A percentile compares a stretch with the other conserved stretches of the same genome.
These are phyloP conservation scores for Ceratobasidium sp. DNA, from an alignment of 1,284 basidiomycete genomes.

Conservation along the genomic window DNA sequence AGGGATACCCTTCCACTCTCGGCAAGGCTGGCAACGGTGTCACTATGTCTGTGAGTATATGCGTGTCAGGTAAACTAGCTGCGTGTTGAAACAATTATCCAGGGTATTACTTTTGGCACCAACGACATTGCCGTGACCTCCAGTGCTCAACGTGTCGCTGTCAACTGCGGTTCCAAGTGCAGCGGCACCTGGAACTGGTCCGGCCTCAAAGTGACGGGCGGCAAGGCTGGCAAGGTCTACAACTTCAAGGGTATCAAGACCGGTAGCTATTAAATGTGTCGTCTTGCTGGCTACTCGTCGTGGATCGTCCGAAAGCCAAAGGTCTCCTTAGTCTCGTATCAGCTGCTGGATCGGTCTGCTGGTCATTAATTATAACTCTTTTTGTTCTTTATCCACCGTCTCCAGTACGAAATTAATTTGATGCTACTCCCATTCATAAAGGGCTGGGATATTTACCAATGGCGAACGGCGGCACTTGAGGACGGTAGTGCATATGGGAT, in stretches of 20 bases:
- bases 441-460: no score
- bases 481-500: no score
- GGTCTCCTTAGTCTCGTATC: no score
- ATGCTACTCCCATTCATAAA: no score
- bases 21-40: constrained; percentile 35
- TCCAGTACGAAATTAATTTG: no score
- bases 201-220: constrained; percentile 36
- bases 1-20: constrained; percentile 32
- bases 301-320: no score
- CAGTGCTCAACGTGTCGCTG: constrained; percentile 30
- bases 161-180: constrained; percentile 37
- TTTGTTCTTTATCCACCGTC: no score
- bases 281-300: no score
- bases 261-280: constrained; percentile 8
- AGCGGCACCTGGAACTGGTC: constrained; percentile 41
- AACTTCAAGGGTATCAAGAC: constrained; percentile 15
- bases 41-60: constrained; percentile 5
- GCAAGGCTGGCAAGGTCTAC: constrained; percentile 32
- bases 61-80: background rate
- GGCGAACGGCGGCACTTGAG: no score
- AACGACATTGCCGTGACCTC: constrained; percentile 35
- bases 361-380: no score
- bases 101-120: constrained; percentile 22
- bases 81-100: background rate
- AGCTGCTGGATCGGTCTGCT: no score